phyloP scores from a whole-genome alignment of 805 yeast species.

The Kodamaea nitidulidarum region DNA sequence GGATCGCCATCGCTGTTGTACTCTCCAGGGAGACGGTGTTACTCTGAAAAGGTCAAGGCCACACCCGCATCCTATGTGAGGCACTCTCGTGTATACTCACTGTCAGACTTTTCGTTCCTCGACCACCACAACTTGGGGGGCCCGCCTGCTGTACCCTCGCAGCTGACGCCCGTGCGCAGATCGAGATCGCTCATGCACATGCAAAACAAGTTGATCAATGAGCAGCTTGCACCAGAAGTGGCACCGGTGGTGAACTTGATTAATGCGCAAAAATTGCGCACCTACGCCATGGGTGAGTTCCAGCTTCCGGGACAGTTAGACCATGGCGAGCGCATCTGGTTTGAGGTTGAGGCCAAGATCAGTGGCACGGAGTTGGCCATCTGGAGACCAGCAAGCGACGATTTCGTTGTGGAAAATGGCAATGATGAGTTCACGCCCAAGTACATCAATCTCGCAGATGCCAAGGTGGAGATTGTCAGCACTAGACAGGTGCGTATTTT shows the following conservation, averaged over 20 bases:
- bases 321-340: constrained; percentile 27
- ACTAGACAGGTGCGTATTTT: constrained; percentile 21
- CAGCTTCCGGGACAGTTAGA: constrained; percentile 22
- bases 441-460: constrained; percentile 52
- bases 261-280: constrained; percentile 64
- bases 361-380: constrained; percentile 55
- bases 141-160: constrained; percentile 12
- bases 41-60: constrained; percentile 28
- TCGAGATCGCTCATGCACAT: constrained; percentile 11
- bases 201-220: constrained; percentile 18
- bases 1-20: constrained; percentile 6
- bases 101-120: constrained; percentile 9
- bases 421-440: constrained; percentile 43
- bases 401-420: constrained; percentile 23
- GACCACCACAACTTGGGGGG: constrained; percentile 12
- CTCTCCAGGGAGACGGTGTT: constrained; percentile 12
- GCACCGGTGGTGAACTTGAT: constrained; percentile 68
- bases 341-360: constrained; percentile 34
- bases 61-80: constrained; percentile 35
- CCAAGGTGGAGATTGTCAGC: constrained; percentile 17
- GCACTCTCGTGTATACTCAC: constrained; percentile 24
- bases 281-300: constrained; percentile 54
- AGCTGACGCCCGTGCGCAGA: neutral
- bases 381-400: constrained; percentile 36
- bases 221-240: constrained; percentile 55